Evolutionary conservation across 2,329 filamentous ascomycete species (phyloP).

Genomic region (Truncatella angustata): DNA sequence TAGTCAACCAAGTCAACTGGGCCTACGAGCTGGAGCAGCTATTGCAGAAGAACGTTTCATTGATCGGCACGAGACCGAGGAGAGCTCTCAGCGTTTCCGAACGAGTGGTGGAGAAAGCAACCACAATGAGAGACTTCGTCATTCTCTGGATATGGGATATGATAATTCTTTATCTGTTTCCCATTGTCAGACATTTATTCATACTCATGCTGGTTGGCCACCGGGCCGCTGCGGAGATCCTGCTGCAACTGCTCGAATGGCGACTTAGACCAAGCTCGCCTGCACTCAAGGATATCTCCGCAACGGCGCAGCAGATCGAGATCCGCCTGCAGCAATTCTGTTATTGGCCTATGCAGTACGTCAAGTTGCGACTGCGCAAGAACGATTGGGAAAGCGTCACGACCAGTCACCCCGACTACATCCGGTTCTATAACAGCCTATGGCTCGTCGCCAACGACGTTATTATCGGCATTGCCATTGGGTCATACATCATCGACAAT

Average conservation of each 20-base stretch:
- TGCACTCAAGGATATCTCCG: constrained; percentile 91
- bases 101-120: constrained; percentile 88
- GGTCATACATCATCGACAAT: constrained; percentile 97
- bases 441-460: constrained; percentile 99
- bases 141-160: constrained; percentile 67
- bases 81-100: constrained; percentile 90
- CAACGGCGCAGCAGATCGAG: constrained; percentile 95
- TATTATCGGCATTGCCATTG: constrained; percentile 94
- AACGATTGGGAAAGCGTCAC: constrained; percentile 95
- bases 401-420: constrained; percentile 94
- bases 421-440: constrained; percentile 96
- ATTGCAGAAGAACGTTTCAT: constrained; percentile 84
- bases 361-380: constrained; percentile 84
- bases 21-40: constrained; percentile 84
- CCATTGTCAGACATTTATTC: constrained; percentile 69
- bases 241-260: constrained; percentile 82
- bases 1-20: constrained; percentile 95
- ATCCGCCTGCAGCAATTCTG: constrained; percentile 97
- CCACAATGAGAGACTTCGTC: constrained; percentile 76
- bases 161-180: constrained; percentile 73
- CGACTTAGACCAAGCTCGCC: constrained; percentile 73
- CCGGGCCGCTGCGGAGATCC: constrained; percentile 74
- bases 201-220: constrained; percentile 78
- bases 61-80: constrained; percentile 78
- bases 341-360: constrained; percentile 97